Evolutionary conservation across 2,329 filamentous ascomycete species (phyloP).

Genomic region (Cadophora malorum): DNA sequence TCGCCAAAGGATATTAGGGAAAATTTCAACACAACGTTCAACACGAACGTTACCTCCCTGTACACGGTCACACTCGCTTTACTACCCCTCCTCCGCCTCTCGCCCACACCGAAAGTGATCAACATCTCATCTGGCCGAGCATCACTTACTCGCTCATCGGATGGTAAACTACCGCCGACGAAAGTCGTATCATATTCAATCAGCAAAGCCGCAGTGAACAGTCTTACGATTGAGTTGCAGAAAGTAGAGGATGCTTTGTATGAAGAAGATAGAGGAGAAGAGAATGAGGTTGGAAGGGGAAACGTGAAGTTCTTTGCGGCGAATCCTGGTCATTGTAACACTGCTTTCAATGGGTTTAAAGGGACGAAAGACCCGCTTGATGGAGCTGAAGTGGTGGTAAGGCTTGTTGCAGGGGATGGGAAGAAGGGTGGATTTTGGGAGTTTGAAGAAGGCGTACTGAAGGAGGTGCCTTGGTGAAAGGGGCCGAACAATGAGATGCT

Average conservation of each 20-base stretch:
- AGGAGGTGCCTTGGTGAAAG: constrained; percentile 44
- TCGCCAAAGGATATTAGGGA: constrained; percentile 46
- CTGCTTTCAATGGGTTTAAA: constrained; percentile 39
- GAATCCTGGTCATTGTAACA: constrained; percentile 40
- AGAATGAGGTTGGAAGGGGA: constrained; percentile 16
- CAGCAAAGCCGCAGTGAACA: constrained; percentile 48
- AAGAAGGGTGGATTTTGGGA: constrained; percentile 39
- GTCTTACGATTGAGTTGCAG: constrained; percentile 45
- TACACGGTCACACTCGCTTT: constrained; percentile 46
- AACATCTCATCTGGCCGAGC: constrained; percentile 46
- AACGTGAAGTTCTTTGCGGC: constrained; percentile 35
- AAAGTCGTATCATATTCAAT: constrained; percentile 45
- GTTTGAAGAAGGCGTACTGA: constrained; percentile 39
- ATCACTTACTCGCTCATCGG: constrained; percentile 36
- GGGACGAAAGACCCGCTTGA: constrained; percentile 37
- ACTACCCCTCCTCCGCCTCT: constrained; percentile 42
- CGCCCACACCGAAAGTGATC: constrained; percentile 42
- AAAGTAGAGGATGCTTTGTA: constrained; percentile 33
- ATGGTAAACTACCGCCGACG: constrained; percentile 42
- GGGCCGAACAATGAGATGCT: neutral
- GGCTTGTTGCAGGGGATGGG: constrained; percentile 31
- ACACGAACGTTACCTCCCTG: constrained; percentile 53
- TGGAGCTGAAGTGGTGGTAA: constrained; percentile 41
- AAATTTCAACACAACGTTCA: constrained; percentile 45
- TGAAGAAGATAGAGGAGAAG: constrained; percentile 7